Conservation (phyloP, 768 basidiomycete species). For the Cyclocybe cylindracea region DNA sequence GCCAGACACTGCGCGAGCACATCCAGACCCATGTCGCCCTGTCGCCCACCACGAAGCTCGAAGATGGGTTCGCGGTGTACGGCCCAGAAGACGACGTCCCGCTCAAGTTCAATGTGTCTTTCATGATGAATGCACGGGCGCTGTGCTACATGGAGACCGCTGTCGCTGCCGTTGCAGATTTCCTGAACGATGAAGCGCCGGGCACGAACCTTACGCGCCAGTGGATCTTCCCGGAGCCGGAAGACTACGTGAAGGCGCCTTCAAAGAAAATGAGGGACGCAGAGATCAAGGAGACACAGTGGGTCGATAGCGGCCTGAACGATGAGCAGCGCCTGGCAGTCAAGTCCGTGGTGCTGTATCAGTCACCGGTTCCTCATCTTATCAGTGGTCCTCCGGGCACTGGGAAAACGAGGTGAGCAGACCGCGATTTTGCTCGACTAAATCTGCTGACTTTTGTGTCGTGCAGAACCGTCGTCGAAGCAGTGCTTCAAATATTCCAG, state of each 20-base stretch:
- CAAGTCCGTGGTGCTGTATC: constrained; percentile 40
- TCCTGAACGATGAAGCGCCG: constrained; percentile 18
- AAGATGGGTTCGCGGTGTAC: constrained; percentile 26
- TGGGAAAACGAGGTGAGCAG: constrained; percentile 47
- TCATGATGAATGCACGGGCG: constrained; percentile 45
- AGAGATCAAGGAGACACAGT: constrained; percentile 32
- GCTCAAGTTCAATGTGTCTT: constrained; percentile 47
- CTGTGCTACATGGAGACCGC: constrained; percentile 46
- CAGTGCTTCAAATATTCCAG: constrained; percentile 50
- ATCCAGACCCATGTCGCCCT: constrained; percentile 35
- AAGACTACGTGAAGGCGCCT: constrained; percentile 26
- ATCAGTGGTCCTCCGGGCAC: constrained; percentile 55
- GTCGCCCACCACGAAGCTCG: constrained; percentile 17
- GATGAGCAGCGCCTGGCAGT: constrained; percentile 46
- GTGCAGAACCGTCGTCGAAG: constrained; percentile 47
- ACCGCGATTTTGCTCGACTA: background rate
- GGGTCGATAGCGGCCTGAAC: constrained; percentile 49
- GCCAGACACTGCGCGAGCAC: constrained; percentile 39
- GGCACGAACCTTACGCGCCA: constrained; percentile 32
- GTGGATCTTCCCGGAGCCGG: constrained; percentile 47
- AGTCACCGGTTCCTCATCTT: constrained; percentile 47
- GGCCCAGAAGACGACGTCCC: constrained; percentile 38
- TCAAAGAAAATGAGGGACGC: constrained; percentile 18
- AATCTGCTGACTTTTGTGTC: background rate
- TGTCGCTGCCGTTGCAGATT: constrained; percentile 24